Percentiles rank a stretch among this genome's conserved stretches.
These are phyloP conservation scores for Colletotrichum endophyticum DNA, from an alignment of 2,329 filamentous ascomycete genomes.

Conservation along the genomic window DNA sequence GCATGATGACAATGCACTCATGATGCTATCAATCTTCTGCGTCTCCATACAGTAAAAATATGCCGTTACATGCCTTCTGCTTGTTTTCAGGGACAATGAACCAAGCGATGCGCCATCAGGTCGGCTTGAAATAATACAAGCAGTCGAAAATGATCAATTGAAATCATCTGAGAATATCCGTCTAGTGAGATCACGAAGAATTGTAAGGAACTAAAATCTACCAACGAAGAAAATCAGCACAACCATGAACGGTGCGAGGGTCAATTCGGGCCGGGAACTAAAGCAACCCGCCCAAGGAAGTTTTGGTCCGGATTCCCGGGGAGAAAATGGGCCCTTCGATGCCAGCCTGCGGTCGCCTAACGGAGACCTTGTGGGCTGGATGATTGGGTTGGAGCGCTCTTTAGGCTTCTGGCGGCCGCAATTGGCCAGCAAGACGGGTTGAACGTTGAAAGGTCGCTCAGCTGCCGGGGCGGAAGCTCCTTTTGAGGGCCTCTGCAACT, in stretches of 20 bases:
- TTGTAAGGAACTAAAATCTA: not conserved
- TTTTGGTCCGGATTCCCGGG: conserved; percentile 17
- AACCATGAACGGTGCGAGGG: not conserved
- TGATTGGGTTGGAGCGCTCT: conserved; percentile 17
- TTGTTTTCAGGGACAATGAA: not conserved
- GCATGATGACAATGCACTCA: not conserved
- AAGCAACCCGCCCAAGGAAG: conserved; percentile 3
- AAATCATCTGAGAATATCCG: not conserved
- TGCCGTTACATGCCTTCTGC: not conserved
- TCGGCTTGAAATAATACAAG: not conserved
- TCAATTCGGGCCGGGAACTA: not conserved
- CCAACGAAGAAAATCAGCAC: not conserved
- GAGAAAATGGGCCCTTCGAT: conserved; percentile 1
- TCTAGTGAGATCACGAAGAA: not conserved
- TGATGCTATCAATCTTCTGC: not conserved
- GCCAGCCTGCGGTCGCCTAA: conserved; percentile 7
- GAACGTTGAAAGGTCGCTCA: not conserved
- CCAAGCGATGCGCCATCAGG: not conserved
- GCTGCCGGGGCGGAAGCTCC: not conserved
- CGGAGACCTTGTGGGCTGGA: conserved; percentile 16
- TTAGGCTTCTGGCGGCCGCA: not conserved
- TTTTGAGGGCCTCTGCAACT: not conserved
- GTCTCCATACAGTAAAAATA: not conserved
- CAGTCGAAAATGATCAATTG: not conserved
- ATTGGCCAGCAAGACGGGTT: not conserved